Conservation (phyloP, 148 eudicot genomes). For the Rheum nobile region DNA sequence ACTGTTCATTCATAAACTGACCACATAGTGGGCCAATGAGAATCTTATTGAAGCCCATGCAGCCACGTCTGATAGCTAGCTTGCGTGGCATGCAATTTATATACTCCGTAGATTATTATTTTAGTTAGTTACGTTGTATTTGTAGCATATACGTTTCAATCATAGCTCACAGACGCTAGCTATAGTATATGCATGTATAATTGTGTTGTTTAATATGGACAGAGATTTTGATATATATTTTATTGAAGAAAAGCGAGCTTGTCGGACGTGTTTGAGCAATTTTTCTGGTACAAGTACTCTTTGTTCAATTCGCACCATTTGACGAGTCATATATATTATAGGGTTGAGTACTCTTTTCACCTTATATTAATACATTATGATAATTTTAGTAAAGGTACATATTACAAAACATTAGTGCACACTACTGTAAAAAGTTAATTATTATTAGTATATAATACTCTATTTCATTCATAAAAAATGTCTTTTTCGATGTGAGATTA, state of each 20-base stretch:
- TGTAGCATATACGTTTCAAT: neutral
- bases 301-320: neutral
- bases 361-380: neutral
- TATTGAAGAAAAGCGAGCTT: slow-evolving; percentile 3
- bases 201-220: neutral
- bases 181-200: neutral
- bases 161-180: neutral
- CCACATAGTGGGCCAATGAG: neutral
- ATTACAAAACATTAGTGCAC: too few species aligned
- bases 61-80: neutral
- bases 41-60: slow-evolving; percentile 2
- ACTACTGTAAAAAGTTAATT: too few species aligned
- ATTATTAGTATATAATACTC: too few species aligned
- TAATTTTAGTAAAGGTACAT: neutral
- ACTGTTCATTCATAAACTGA: neutral
- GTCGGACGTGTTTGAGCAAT: neutral
- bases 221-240: neutral
- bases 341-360: neutral
- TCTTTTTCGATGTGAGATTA: too few species aligned
- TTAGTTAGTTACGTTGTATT: neutral
- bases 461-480: too few species aligned
- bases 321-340: neutral
- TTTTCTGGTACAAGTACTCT: neutral
- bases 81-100: neutral
- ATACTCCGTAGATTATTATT: neutral